These are phyloP conservation scores for Ophiostoma sp. DNA, from an alignment of 2,329 filamentous ascomycete genomes.

Conservation along the genomic window DNA sequence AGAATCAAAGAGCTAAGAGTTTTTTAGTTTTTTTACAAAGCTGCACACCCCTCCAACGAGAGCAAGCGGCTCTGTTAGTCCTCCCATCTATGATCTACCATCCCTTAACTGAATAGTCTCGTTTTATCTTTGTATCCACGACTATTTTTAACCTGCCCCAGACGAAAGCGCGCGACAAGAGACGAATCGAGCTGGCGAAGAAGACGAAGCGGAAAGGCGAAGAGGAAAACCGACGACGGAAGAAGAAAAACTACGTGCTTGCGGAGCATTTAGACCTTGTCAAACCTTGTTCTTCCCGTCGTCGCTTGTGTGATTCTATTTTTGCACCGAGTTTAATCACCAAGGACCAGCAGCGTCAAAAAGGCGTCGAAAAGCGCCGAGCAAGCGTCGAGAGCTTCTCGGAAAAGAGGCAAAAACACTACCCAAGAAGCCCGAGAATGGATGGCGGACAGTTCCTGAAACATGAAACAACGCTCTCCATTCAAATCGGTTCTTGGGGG, in stretches of 20 bases:
- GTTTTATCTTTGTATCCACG: slow-evolving; percentile 10
- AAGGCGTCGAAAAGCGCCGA: background rate
- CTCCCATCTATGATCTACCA: background rate
- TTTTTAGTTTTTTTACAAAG: no score
- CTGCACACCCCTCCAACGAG: background rate
- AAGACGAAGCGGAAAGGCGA: background rate
- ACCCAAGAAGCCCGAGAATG: background rate
- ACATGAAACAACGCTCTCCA: slow-evolving; percentile 21
- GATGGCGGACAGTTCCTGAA: slow-evolving; percentile 18
- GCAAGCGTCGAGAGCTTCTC: background rate
- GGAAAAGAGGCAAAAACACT: background rate
- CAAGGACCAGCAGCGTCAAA: slow-evolving; percentile 15
- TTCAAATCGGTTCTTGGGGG: background rate
- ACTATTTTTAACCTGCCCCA: slow-evolving; percentile 9
- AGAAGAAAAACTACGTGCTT: background rate
- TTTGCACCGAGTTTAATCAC: slow-evolving; percentile 22
- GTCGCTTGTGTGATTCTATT: slow-evolving; percentile 20
- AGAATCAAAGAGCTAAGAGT: background rate
- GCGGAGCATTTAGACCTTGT: slow-evolving; percentile 11
- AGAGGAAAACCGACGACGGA: background rate
- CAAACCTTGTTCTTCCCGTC: background rate
- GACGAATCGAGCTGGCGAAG: background rate
- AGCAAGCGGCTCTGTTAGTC: background rate
- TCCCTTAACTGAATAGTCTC: background rate
- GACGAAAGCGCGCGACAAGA: background rate